A percentile compares a stretch with the other conserved stretches of the same genome.
phyloP scores from a whole-genome alignment of 2,329 filamentous ascomycete species.

The Mariannaea elegans region DNA sequence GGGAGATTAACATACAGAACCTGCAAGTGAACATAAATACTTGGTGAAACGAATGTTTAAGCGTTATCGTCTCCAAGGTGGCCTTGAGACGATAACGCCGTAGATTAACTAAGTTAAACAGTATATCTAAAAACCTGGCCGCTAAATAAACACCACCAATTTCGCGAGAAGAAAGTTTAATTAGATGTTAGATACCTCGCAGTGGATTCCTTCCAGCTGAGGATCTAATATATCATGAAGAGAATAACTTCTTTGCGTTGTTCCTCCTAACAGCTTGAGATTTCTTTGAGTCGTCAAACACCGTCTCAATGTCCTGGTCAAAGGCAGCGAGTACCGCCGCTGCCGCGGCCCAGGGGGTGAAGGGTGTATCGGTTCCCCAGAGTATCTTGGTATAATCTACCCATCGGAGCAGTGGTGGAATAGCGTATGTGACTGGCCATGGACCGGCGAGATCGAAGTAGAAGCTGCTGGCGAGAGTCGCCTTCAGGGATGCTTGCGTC shows the following conservation, averaged over 20 bases:
- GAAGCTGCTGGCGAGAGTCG: conserved; percentile 26
- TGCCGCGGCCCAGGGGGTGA: conserved; percentile 28
- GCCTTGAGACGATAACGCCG: too few species aligned
- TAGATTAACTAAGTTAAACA: too few species aligned
- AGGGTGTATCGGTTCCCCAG: conserved; percentile 35
- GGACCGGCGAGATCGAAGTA: conserved; percentile 41
- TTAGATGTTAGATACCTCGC: too few species aligned
- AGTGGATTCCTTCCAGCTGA: too few species aligned
- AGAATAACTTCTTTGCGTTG: conserved; percentile 2
- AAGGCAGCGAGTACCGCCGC: not conserved
- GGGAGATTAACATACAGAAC: too few species aligned
- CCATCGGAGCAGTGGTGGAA: conserved; percentile 35
- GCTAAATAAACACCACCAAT: too few species aligned
- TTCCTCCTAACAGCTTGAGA: not conserved
- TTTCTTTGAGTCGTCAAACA: conserved; percentile 1
- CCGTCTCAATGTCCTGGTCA: conserved; percentile 1
- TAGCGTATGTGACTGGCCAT: conserved; percentile 32
- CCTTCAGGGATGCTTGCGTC: conserved; percentile 44
- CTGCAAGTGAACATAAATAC: too few species aligned
- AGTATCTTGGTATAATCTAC: conserved; percentile 32
- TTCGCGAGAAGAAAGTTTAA: too few species aligned
- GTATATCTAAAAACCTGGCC: too few species aligned
- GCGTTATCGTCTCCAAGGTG: too few species aligned
- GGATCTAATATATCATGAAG: too few species aligned
- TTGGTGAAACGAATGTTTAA: too few species aligned